Evolutionary conservation across 768 basidiomycete species (phyloP), one percentile per base, ranked within the genome.

Genomic region (Auriscalpium orientale): DNA sequence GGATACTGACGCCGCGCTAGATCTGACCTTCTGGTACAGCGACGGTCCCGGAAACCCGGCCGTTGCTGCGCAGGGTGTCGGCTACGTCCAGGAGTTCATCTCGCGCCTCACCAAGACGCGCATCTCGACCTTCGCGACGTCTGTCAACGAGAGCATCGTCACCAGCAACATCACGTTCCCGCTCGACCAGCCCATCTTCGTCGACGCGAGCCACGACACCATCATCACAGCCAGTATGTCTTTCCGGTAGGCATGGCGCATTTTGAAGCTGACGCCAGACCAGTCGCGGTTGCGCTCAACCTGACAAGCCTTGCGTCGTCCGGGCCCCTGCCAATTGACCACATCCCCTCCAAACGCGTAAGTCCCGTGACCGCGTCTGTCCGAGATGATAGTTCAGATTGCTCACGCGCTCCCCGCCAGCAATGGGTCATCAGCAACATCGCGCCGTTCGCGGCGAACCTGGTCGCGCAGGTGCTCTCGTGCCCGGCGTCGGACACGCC

Each of bases 401-500:
- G 13, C 36, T 45, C 8, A 13, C 38, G 13, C 44, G 28, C 38
- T 6, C 12, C 28, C 22, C 28, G 28, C 28, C 20, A 40, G 51
- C 16, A 52, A 53, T 79, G 74, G 65, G 66, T 74, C 45, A 65
- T 70, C 2, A 74, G 73, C 36, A 71, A 75, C 58, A 69, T 77
- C 58, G 69, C 71, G 8, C 77, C 79, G 2, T 80, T 80, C 63
- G 75, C 74, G 0, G 67, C 76, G n/a, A 76, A 79, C 62, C 66
- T 79, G 38, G 74, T 77, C 28, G 71, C 73, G 36, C 79, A 80
- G 57, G 70, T 79, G 8, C 64, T 79, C 38, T 66, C 69, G 11
- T 79, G 76, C 62, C 66, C 69, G 35, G 67, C 63, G 12, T 47
- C 56, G 34, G 22, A 59, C 15, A 40, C 51, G 3, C 61, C 66